Conservation (phyloP, 257 asterid genomes). For the Gardenia jasminoides region DNA sequence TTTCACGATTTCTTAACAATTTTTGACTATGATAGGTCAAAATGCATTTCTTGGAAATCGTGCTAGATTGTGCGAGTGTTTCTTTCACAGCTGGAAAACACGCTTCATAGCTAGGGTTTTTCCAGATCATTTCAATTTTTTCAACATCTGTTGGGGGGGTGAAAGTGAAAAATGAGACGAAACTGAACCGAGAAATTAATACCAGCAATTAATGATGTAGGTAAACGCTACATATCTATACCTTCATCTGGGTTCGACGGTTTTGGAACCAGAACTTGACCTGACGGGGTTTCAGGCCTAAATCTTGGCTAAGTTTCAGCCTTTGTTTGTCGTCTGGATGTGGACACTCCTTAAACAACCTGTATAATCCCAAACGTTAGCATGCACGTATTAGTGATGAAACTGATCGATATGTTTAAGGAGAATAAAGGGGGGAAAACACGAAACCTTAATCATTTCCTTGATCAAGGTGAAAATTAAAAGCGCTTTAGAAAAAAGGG, state of each 20-base stretch:
- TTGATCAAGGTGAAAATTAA: not conserved
- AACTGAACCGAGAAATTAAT: not conserved
- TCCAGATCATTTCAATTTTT: not conserved
- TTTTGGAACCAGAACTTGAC: conserved; percentile 99
- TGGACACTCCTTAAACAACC: conserved; percentile 94
- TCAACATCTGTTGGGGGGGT: not conserved
- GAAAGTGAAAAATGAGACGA: not conserved
- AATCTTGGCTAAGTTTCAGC: conserved; percentile 79
- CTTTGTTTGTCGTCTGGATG: conserved; percentile 97
- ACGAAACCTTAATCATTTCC: not conserved
- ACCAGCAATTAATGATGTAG: not conserved
- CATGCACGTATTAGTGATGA: conserved; percentile 7
- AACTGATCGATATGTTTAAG: not conserved
- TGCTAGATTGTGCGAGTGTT: conserved; percentile 16
- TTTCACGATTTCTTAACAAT: not conserved
- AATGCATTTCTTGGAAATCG: conserved; percentile 24
- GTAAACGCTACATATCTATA: conserved; percentile 15
- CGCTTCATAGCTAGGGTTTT: conserved; percentile 24
- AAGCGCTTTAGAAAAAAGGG: too few species aligned
- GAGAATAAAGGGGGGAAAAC: not conserved
- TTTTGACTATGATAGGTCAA: conserved; percentile 37
- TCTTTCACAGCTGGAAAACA: conserved; percentile 38
- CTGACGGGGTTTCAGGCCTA: conserved; percentile 89
- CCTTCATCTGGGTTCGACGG: conserved; percentile 97
- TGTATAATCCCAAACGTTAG: conserved; percentile 11